Evolutionary conservation across 805 yeast species (phyloP).

Genomic region (Ogataea paradorogensis): DNA sequence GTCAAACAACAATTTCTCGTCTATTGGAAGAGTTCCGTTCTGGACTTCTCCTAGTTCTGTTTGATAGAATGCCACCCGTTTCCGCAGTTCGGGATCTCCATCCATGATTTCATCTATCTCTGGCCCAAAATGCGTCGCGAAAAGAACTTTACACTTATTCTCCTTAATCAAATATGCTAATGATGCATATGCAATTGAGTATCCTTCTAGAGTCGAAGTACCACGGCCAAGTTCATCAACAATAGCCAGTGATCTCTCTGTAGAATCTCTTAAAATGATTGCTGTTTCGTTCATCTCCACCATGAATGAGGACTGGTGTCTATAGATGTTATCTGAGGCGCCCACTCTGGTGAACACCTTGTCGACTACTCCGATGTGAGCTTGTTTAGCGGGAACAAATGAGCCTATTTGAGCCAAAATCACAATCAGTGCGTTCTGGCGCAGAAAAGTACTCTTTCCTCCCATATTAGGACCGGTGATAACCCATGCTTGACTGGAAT

Average conservation of each 20-base stretch:
- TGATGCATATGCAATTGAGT: constrained; percentile 80
- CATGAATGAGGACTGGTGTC: constrained; percentile 88
- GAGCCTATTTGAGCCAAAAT: constrained; percentile 75
- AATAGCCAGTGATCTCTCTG: constrained; percentile 66
- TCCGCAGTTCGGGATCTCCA: constrained; percentile 26
- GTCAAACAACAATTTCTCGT: constrained; percentile 41
- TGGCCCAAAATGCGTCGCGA: constrained; percentile 83
- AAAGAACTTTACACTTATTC: constrained; percentile 70
- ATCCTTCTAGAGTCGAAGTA: constrained; percentile 80
- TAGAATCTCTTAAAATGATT: constrained; percentile 61
- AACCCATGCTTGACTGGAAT: constrained; percentile 43
- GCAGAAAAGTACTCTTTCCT: constrained; percentile 72
- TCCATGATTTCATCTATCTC: constrained; percentile 45
- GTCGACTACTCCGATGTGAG: constrained; percentile 71
- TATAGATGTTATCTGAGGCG: constrained; percentile 76
- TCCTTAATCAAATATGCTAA: constrained; percentile 49
- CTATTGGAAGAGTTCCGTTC: constrained; percentile 22
- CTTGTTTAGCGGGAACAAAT: constrained; percentile 63
- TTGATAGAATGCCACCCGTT: constrained; percentile 26
- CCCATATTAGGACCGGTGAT: constrained; percentile 94
- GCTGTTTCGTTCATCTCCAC: constrained; percentile 88
- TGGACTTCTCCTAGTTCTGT: constrained; percentile 23
- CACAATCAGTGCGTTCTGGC: constrained; percentile 68
- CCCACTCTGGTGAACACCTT: constrained; percentile 77
- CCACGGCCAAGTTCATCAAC: constrained; percentile 91